A percentile compares a stretch with the other conserved stretches of the same genome.
Conservation (phyloP, 148 eudicot genomes). For the Hydrangea macrophylla region DNA sequence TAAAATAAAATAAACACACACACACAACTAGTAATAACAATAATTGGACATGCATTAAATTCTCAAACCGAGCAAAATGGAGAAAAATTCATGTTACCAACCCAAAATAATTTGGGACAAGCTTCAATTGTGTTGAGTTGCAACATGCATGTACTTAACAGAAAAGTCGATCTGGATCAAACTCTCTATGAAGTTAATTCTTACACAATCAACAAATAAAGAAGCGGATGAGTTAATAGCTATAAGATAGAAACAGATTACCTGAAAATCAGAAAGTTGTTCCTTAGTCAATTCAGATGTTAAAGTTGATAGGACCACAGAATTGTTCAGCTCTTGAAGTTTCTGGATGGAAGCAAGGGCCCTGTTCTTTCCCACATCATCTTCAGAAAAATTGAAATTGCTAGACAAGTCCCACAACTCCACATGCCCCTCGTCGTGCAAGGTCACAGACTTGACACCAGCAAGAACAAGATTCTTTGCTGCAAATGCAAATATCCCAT, state of each 20-base stretch:
- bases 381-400: slow-evolving; percentile 59
- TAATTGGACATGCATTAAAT: too few relatives aligned
- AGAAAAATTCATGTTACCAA: too few relatives aligned
- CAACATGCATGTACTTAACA: too few relatives aligned
- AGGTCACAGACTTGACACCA: slow-evolving; percentile 79
- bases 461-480: slow-evolving; percentile 84
- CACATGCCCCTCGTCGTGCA: slow-evolving; percentile 70
- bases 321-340: slow-evolving; percentile 69
- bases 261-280: slow-evolving; percentile 68
- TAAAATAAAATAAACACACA: too few relatives aligned
- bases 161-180: too few relatives aligned
- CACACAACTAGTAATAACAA: too few relatives aligned
- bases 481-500: slow-evolving; percentile 29
- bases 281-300: slow-evolving; percentile 55
- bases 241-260: slow-evolving; percentile 3
- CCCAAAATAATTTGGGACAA: too few relatives aligned
- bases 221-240: neutral
- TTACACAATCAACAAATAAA: neutral
- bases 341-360: slow-evolving; percentile 62
- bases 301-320: slow-evolving; percentile 52
- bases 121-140: too few relatives aligned
- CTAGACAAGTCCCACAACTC: slow-evolving; percentile 81
- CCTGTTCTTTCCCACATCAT: slow-evolving; percentile 66
- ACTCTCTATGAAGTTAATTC: too few relatives aligned
- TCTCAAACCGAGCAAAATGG: too few relatives aligned